Percentiles rank a stretch among this genome's conserved stretches.
Conservation (phyloP, 805 yeast genomes). For the Wickerhamiella alocasiicola region DNA sequence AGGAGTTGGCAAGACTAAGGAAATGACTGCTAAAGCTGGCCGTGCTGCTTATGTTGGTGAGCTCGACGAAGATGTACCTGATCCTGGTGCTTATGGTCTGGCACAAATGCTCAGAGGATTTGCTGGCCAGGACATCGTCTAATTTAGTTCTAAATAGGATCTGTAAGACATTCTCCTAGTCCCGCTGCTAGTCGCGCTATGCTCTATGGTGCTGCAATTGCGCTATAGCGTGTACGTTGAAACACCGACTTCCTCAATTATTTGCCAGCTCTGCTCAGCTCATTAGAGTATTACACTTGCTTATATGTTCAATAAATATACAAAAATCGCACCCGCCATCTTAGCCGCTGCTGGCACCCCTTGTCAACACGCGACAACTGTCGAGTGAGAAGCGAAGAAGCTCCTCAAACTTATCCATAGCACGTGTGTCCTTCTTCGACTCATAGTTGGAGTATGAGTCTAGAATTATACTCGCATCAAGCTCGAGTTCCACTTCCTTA, state of each 20-base stretch:
- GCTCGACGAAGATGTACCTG: conserved; percentile 52
- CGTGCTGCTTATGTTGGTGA: conserved; percentile 82
- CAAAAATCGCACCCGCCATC: neutral
- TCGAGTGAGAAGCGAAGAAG: conserved; percentile 45
- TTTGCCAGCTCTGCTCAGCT: no score
- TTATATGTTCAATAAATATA: neutral
- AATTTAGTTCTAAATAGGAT: no score
- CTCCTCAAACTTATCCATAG: conserved; percentile 46
- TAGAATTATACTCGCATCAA: conserved; percentile 34
- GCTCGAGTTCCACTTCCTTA: conserved; percentile 41
- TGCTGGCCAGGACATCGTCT: no score
- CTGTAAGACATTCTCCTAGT: no score
- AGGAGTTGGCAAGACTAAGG: conserved; percentile 68
- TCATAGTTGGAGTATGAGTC: conserved; percentile 31
- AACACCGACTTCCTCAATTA: no score
- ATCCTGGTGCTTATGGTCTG: conserved; percentile 90
- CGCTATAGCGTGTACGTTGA: no score
- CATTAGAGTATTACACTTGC: neutral
- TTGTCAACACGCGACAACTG: conserved; percentile 38
- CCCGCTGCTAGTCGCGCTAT: no score
- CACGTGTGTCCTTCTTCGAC: conserved; percentile 25
- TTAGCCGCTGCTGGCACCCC: conserved; percentile 12
- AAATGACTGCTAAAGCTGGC: conserved; percentile 76
- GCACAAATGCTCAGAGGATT: conserved; percentile 44
- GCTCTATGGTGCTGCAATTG: no score